Base-by-base conservation (phyloP, 2,329 filamentous ascomycete genomes). In the Geosmithia putterillii region DNA sequence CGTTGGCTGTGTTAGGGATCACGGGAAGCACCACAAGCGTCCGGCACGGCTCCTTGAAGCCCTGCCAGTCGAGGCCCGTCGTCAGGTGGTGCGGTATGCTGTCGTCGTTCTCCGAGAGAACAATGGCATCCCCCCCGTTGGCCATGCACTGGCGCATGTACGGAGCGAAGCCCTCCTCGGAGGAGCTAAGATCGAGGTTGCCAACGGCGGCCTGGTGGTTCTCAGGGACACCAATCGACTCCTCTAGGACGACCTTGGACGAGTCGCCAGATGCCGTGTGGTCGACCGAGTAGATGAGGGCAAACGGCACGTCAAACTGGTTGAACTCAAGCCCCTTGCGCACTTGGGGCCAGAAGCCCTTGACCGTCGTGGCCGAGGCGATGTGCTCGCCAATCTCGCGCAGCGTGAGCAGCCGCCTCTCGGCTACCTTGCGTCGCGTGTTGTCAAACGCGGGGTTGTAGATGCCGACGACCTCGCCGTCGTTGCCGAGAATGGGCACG, bases 391-490 rank as follows among this genome's bases (percentile, higher is more conserved):
- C 84, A 38, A 90, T 76, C 55, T 89, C 83, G 36, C 83, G 74
- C 34, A 92, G 63, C 0, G 83, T 87, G 21, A 86, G 68, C 85
- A 90, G 89, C 40, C 85, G 73, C 44, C 86, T 69, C 61, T 90
- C 85, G 2, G 82, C 84, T 47, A 92, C 79, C 53, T 85, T 86
- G 18, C 84, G 73, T 19, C 83, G 65, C 1, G 86, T 92, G 54
- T 88, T 87, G 50, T 92, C 86, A 50, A 89, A 90, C 0, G 81
- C 76, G 3, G 85, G 84, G 53, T 89, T 89, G 57, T 87, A 89
- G 0, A 90, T 60, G 2, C 83, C 85, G 47, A 84, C 76, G 7
- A 89, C 82, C 12, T 75, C 75, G 2, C 86, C 86, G 46, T 88
- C 81, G 35, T 73, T 70, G 3, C 84, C 85, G 2, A 90, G 74